Percentiles rank a stretch among this genome's conserved stretches.
phyloP scores from a whole-genome alignment of 176 grass and related monocot species.

The Alopecurus myosuroides region DNA sequence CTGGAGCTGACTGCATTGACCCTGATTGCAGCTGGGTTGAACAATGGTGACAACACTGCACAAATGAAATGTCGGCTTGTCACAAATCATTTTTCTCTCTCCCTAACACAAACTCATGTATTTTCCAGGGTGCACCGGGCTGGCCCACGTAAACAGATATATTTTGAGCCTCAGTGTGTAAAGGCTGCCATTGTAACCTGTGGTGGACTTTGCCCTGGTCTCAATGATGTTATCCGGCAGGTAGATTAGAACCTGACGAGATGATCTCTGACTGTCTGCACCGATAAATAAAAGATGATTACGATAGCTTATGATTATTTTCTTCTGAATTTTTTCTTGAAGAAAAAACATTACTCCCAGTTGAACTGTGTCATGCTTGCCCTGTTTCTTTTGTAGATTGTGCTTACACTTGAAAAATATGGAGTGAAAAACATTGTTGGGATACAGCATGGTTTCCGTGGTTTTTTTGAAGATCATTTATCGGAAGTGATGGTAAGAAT shows the following conservation, averaged over 20 bases:
- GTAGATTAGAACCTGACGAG: constrained; percentile 25
- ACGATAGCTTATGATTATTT: neutral
- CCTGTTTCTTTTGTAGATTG: constrained; percentile 74
- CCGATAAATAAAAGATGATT: constrained; percentile 3
- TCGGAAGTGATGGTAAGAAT: constrained; percentile 69
- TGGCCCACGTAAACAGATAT: constrained; percentile 88
- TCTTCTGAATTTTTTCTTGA: constrained; percentile 20
- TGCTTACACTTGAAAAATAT: constrained; percentile 95
- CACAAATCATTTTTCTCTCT: neutral
- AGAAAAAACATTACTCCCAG: neutral
- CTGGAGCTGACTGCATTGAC: constrained; percentile 82
- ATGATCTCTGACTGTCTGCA: neutral
- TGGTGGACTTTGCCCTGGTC: constrained; percentile 93
- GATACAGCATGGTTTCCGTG: constrained; percentile 86
- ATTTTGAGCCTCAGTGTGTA: constrained; percentile 77
- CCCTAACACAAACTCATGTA: constrained; percentile 18
- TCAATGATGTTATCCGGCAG: constrained; percentile 97
- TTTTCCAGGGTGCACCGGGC: constrained; percentile 84
- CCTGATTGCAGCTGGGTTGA: constrained; percentile 86
- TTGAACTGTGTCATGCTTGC: neutral
- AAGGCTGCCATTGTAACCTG: constrained; percentile 95
- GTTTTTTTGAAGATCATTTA: constrained; percentile 81
- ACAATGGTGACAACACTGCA: constrained; percentile 61
- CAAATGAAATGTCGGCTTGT: neutral
- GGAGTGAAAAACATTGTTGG: constrained; percentile 96